Conservation (phyloP, 768 basidiomycete species). For the Podaxis pistillaris region DNA sequence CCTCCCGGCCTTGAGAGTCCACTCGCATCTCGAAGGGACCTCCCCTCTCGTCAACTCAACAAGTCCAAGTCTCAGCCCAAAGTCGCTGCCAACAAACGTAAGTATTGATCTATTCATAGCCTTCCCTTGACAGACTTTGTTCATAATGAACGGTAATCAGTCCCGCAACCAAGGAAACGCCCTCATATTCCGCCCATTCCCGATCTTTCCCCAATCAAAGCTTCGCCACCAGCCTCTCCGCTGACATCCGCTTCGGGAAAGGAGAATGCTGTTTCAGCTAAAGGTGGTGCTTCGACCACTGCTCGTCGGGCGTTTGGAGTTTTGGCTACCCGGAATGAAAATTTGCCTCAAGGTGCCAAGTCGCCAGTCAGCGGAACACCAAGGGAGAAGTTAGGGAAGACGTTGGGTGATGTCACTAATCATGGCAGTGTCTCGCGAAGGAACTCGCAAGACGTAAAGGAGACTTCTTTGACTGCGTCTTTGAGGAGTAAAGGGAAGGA, state of each 20-base stretch:
- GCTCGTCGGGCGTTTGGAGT: conserved; percentile 16
- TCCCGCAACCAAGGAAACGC: conserved; percentile 38
- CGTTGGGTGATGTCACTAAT: conserved; percentile 11
- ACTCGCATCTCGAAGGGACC: conserved; percentile 20
- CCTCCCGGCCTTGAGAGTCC: conserved; percentile 33
- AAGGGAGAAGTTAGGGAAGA: conserved; percentile 15
- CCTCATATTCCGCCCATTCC: conserved; percentile 28
- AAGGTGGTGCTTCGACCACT: conserved; percentile 15
- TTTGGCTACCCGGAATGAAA: conserved; percentile 12
- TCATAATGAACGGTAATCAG: conserved; percentile 6
- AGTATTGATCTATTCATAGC: conserved; percentile 14
- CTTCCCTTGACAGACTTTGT: not conserved
- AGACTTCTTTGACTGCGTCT: conserved; percentile 11
- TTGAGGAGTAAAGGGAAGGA: conserved; percentile 28
- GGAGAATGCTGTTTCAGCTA: conserved; percentile 38
- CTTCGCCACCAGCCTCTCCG: conserved; percentile 46
- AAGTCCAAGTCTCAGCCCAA: conserved; percentile 48
- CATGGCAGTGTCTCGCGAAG: conserved; percentile 10
- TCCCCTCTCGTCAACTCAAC: conserved; percentile 22
- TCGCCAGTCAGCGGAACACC: conserved; percentile 16
- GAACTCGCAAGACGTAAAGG: conserved; percentile 17
- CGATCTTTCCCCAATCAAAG: conserved; percentile 52
- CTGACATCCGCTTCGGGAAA: conserved; percentile 31
- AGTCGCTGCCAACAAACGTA: conserved; percentile 37
- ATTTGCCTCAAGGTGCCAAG: conserved; percentile 16